phyloP scores from a whole-genome alignment of 768 basidiomycete genomes.

The Baorangia bicolor region DNA sequence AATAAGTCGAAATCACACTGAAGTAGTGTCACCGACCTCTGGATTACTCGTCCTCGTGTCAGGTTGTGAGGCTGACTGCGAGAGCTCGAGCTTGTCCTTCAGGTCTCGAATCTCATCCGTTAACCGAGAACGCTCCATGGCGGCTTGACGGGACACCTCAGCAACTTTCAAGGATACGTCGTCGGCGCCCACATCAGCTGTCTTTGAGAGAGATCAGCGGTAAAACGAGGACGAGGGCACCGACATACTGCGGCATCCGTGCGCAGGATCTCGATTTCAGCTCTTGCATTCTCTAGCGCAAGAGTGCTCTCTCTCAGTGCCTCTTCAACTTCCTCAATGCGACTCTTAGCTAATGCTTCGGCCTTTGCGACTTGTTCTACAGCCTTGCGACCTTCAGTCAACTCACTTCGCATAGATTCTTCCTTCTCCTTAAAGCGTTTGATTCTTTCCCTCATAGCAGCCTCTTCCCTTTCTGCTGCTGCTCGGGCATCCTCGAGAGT shows the following conservation, averaged over 20 bases:
- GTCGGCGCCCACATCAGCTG: slow-evolving; percentile 50
- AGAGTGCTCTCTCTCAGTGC: slow-evolving; percentile 84
- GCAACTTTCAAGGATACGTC: slow-evolving; percentile 46
- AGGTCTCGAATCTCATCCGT: slow-evolving; percentile 57
- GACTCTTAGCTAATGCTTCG: slow-evolving; percentile 57
- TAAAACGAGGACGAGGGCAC: not conserved
- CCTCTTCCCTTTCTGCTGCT: slow-evolving; percentile 74
- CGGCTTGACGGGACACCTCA: slow-evolving; percentile 47
- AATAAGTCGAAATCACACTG: not conserved
- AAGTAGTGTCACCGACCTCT: slow-evolving; percentile 13
- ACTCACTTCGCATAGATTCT: slow-evolving; percentile 66
- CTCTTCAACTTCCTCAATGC: slow-evolving; percentile 85
- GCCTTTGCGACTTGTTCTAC: slow-evolving; percentile 61
- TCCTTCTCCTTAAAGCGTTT: slow-evolving; percentile 72
- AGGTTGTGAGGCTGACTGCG: slow-evolving; percentile 28
- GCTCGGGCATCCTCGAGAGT: slow-evolving; percentile 74
- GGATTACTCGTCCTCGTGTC: slow-evolving; percentile 27
- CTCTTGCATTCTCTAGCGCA: slow-evolving; percentile 85
- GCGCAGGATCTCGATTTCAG: slow-evolving; percentile 81
- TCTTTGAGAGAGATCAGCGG: slow-evolving; percentile 21
- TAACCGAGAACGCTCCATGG: slow-evolving; percentile 51
- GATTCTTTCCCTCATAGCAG: slow-evolving; percentile 57
- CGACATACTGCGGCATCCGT: slow-evolving; percentile 70
- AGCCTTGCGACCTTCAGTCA: slow-evolving; percentile 62
- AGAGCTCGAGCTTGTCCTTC: slow-evolving; percentile 45